These are phyloP conservation scores for Botrytis fabae DNA, from an alignment of 2,329 filamentous ascomycete genomes.

Conservation along the genomic window DNA sequence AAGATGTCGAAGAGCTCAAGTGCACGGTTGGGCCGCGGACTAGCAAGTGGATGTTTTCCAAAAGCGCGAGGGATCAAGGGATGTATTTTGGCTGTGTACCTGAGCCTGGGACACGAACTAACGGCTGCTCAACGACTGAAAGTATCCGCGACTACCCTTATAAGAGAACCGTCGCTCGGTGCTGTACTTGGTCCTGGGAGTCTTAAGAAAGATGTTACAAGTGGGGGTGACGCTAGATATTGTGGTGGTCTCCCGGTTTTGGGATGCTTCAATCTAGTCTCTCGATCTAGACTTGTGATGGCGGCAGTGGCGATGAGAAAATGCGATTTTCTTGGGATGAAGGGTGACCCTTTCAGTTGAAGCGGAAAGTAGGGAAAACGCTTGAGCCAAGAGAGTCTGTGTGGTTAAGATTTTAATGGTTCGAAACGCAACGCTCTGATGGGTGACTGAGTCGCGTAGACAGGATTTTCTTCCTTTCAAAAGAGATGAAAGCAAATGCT, in stretches of 20 bases:
- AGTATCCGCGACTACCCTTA: constrained; percentile 20
- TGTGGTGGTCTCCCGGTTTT: constrained; percentile 12
- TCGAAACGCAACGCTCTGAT: constrained; percentile 18
- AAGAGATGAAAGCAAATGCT: constrained; percentile 5
- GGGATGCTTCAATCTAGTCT: constrained; percentile 1
- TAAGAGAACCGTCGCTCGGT: constrained; percentile 20
- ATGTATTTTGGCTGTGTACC: not conserved
- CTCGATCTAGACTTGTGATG: constrained; percentile 20
- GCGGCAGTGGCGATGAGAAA: constrained; percentile 18
- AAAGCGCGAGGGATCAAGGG: constrained; percentile 14
- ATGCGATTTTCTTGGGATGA: constrained; percentile 15
- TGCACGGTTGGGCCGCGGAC: constrained; percentile 22
- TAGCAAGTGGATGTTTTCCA: not conserved
- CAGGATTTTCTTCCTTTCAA: constrained; percentile 5
- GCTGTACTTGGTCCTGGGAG: constrained; percentile 19
- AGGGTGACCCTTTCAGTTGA: constrained; percentile 18
- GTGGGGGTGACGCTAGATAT: constrained; percentile 17
- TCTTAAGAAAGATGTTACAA: constrained; percentile 22
- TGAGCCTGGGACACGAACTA: constrained; percentile 21
- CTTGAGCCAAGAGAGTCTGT: constrained; percentile 14
- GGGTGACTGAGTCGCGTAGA: constrained; percentile 13
- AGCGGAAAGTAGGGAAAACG: not conserved
- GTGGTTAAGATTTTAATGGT: not conserved
- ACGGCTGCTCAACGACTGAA: constrained; percentile 24
- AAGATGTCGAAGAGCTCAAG: constrained; percentile 17